These are phyloP conservation scores for Pythium graminicola DNA, from an alignment of 352 stramenopile genomes.

Conservation along the genomic window DNA sequence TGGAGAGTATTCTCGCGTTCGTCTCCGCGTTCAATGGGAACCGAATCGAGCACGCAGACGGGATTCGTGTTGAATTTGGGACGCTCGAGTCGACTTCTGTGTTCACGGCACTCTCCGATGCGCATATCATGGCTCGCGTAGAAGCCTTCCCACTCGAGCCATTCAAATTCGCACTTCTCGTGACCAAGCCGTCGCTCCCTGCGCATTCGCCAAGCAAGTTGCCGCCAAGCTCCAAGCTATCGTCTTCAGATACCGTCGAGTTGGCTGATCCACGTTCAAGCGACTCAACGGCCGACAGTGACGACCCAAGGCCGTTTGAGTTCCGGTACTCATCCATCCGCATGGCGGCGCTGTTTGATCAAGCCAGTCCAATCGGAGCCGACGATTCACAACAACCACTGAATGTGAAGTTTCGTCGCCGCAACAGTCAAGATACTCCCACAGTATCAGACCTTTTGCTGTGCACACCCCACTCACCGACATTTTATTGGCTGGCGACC, in stretches of 20 bases:
- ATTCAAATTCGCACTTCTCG: slow-evolving; percentile 65
- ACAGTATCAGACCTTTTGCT: slow-evolving; percentile 16
- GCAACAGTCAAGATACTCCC: slow-evolving; percentile 2
- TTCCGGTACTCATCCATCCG: slow-evolving; percentile 72
- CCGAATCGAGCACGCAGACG: slow-evolving; percentile 38
- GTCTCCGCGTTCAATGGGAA: slow-evolving; percentile 52
- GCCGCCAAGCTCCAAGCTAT: background rate
- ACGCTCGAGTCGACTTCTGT: slow-evolving; percentile 28
- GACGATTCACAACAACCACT: slow-evolving; percentile 14
- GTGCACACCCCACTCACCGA: slow-evolving; percentile 15
- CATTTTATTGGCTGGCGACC: slow-evolving; percentile 19
- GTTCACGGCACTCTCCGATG: background rate
- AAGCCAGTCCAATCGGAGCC: background rate
- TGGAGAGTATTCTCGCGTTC: slow-evolving; percentile 40
- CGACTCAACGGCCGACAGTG: background rate
- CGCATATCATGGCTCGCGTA: slow-evolving; percentile 4
- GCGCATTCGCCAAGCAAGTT: slow-evolving; percentile 1
- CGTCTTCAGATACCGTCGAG: background rate
- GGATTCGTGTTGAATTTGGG: slow-evolving; percentile 51
- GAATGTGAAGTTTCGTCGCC: slow-evolving; percentile 8
- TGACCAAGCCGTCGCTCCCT: slow-evolving; percentile 24
- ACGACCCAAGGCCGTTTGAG: slow-evolving; percentile 48
- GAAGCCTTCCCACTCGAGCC: slow-evolving; percentile 31
- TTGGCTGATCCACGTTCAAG: background rate
- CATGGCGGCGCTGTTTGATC: slow-evolving; percentile 67